A percentile compares a stretch with the other conserved stretches of the same genome.
Conservation (phyloP, 2,329 filamentous ascomycete species). For the Penicillium aurantiogriseum region DNA sequence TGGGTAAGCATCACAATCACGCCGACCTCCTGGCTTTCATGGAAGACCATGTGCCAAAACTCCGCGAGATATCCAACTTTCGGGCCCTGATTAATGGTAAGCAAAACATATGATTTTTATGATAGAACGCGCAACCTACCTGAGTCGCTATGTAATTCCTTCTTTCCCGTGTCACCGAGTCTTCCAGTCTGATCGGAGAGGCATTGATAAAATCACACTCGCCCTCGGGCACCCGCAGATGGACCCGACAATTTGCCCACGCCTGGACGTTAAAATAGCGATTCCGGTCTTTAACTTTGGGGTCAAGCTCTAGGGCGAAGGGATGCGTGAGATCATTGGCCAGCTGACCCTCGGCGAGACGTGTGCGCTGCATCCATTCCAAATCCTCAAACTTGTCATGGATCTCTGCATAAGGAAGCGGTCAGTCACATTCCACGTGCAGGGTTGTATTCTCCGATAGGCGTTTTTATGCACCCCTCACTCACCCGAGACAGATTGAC, state of each 20-base stretch:
- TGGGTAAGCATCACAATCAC: slow-evolving; percentile 95
- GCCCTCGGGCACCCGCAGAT: slow-evolving; percentile 71
- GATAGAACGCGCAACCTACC: slow-evolving; percentile 36
- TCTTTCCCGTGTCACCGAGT: slow-evolving; percentile 45
- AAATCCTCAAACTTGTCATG: slow-evolving; percentile 61
- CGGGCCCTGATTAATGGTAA: slow-evolving; percentile 59
- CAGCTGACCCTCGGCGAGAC: slow-evolving; percentile 49
- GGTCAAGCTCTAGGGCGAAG: slow-evolving; percentile 59
- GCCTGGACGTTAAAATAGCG: slow-evolving; percentile 88
- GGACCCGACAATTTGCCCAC: slow-evolving; percentile 82
- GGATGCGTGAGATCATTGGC: slow-evolving; percentile 50
- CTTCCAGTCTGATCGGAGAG: slow-evolving; percentile 64
- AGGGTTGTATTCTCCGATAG: slow-evolving; percentile 18
- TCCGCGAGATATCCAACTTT: slow-evolving; percentile 73
- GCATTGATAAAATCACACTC: slow-evolving; percentile 80
- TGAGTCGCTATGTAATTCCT: slow-evolving; percentile 85
- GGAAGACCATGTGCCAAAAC: slow-evolving; percentile 94
- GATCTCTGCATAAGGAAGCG: slow-evolving; percentile 48
- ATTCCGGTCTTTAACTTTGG: slow-evolving; percentile 64
- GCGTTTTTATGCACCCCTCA: slow-evolving; percentile 20
- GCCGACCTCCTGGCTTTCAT: slow-evolving; percentile 70
- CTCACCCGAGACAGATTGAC: slow-evolving; percentile 40
- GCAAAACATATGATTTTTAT: background rate
- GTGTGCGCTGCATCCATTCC: slow-evolving; percentile 59
- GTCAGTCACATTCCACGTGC: slow-evolving; percentile 22